phyloP scores from a whole-genome alignment of 2,329 filamentous ascomycete species.

The Hypoxylon sp. region DNA sequence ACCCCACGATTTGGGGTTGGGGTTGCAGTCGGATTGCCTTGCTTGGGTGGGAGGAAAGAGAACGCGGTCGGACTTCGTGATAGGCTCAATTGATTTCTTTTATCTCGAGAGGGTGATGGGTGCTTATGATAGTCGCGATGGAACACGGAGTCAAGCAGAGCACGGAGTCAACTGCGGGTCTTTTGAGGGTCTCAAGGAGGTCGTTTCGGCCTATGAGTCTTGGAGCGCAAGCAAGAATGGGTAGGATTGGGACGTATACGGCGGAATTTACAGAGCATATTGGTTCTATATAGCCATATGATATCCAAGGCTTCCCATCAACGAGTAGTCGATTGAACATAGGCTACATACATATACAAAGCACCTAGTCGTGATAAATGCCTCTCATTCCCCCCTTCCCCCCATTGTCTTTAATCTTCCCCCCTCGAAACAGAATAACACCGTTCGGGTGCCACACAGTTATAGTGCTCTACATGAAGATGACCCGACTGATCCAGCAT shows the following conservation, averaged over 20 bases:
- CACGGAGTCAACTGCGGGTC: background rate
- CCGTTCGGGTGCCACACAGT: constrained; percentile 16
- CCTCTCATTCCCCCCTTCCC: background rate
- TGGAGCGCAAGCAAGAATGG: background rate
- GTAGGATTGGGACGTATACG: background rate
- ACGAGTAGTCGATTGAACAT: background rate
- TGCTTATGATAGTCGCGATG: background rate
- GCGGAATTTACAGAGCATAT: background rate
- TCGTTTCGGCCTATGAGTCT: background rate
- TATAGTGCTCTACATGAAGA: constrained; percentile 18
- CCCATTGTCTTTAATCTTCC: background rate
- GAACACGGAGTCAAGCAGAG: background rate
- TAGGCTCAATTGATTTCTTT: background rate
- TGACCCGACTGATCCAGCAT: constrained; percentile 27
- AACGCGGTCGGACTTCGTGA: constrained; percentile 4
- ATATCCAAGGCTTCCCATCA: background rate
- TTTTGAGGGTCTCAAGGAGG: background rate
- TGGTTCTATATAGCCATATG: background rate
- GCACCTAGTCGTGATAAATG: background rate
- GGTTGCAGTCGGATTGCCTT: constrained; percentile 20
- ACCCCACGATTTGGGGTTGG: constrained; percentile 15
- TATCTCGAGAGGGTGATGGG: background rate
- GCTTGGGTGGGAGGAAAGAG: background rate
- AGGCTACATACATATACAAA: constrained; percentile 16
- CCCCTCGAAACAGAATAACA: background rate